These are phyloP conservation scores for Starmerella vitae DNA, from an alignment of 805 yeast species.

Conservation along the genomic window DNA sequence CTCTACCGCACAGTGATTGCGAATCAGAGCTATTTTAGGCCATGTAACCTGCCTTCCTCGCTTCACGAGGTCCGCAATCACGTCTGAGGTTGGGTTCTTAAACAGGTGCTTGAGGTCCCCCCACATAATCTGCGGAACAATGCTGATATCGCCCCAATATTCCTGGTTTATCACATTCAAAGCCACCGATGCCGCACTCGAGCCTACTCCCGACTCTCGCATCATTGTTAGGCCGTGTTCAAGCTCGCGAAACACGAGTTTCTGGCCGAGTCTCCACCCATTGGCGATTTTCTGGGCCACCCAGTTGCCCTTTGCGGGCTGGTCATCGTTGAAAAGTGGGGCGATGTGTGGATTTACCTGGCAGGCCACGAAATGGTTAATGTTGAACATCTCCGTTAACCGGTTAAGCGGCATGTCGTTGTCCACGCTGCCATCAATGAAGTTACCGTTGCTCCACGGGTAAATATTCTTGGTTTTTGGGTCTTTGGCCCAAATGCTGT, in stretches of 20 bases:
- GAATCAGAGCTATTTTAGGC: constrained; percentile 77
- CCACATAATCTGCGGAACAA: constrained; percentile 58
- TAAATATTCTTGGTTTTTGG: constrained; percentile 54
- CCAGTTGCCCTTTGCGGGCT: neutral
- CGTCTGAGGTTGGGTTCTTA: constrained; percentile 70
- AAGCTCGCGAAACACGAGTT: constrained; percentile 49
- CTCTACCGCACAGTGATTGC: constrained; percentile 83
- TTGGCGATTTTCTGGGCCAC: neutral
- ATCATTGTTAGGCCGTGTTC: constrained; percentile 63
- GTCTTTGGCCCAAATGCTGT: constrained; percentile 72
- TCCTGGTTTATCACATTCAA: constrained; percentile 69
- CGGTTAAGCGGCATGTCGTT: constrained; percentile 85
- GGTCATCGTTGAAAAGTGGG: constrained; percentile 42
- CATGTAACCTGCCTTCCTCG: constrained; percentile 88
- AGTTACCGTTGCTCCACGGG: constrained; percentile 74
- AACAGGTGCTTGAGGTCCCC: constrained; percentile 50
- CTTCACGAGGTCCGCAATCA: constrained; percentile 50
- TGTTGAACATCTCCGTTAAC: constrained; percentile 91
- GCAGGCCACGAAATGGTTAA: constrained; percentile 92
- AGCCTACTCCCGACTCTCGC: constrained; percentile 63
- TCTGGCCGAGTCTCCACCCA: constrained; percentile 33
- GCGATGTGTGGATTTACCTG: constrained; percentile 96
- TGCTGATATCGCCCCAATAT: constrained; percentile 88
- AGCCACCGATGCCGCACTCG: constrained; percentile 57
- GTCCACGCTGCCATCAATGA: constrained; percentile 93